phyloP scores from a whole-genome alignment of 345 rosid species.

The Arabidopsis suecica region DNA sequence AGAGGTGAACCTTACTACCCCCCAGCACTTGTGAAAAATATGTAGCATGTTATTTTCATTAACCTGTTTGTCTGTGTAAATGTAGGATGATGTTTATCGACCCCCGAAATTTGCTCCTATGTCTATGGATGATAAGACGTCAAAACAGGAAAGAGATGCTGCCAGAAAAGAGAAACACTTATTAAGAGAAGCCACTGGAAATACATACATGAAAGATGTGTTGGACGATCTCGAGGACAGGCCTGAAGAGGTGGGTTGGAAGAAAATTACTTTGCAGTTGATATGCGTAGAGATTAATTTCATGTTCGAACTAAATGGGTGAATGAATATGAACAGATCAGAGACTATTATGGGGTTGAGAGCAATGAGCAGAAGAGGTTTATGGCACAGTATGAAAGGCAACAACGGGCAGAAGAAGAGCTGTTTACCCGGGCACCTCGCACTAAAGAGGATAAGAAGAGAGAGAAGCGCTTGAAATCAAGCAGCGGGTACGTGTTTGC shows the following conservation, averaged over 20 bases:
- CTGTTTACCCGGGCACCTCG: constrained; percentile 75
- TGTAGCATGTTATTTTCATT: constrained; percentile 21
- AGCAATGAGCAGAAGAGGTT: constrained; percentile 69
- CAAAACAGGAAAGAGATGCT: constrained; percentile 73
- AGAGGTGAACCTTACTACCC: constrained; percentile 15
- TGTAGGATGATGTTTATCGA: constrained; percentile 67
- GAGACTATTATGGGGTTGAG: constrained; percentile 68
- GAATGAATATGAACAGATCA: constrained; percentile 56
- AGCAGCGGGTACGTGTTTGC: constrained; percentile 70
- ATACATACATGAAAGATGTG: constrained; percentile 66
- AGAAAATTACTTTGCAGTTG: constrained; percentile 15
- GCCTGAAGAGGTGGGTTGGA: constrained; percentile 79
- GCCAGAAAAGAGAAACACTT: constrained; percentile 72
- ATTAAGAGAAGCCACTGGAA: constrained; percentile 57
- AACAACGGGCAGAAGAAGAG: constrained; percentile 76
- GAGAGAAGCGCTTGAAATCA: constrained; percentile 74
- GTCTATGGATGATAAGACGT: constrained; percentile 74
- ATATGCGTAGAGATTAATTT: constrained; percentile 2
- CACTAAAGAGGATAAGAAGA: constrained; percentile 71
- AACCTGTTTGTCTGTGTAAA: constrained; percentile 31
- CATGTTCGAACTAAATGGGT: constrained; percentile 27
- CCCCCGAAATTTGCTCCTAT: constrained; percentile 83
- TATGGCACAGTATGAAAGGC: constrained; percentile 64
- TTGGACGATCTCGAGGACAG: constrained; percentile 78
- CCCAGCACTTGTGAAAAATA: constrained; percentile 6